A percentile compares a stretch with the other conserved stretches of the same genome.
Conservation (phyloP, 441 rosid genomes). For the Mallotus repandus region DNA sequence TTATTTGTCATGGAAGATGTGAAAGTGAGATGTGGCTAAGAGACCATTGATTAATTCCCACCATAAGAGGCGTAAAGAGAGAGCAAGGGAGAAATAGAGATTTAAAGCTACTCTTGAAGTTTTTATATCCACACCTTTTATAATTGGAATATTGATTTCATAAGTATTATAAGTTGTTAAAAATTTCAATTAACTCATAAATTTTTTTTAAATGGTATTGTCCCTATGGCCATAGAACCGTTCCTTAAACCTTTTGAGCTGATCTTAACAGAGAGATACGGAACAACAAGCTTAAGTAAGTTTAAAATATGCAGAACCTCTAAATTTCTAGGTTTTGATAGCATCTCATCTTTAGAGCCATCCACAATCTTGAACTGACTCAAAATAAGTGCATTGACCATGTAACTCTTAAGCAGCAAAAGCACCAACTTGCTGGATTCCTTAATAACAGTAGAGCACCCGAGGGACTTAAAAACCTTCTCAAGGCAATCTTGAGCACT, state of each 20-base stretch:
- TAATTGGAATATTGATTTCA: no score
- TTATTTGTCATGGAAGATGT: no score
- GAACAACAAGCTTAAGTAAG: slow-evolving; percentile 58
- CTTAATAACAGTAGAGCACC: slow-evolving; percentile 43
- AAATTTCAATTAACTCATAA: no score
- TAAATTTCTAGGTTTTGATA: slow-evolving; percentile 42
- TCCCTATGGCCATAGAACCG: no score
- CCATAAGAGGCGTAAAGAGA: no score
- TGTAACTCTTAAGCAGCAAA: slow-evolving; percentile 42
- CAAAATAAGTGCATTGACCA: slow-evolving; percentile 40
- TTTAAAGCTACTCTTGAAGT: no score
- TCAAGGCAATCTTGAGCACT: slow-evolving; percentile 77
- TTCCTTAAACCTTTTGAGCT: slow-evolving; percentile 44
- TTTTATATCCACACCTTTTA: no score
- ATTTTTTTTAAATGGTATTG: no score
- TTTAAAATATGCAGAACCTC: slow-evolving; percentile 77
- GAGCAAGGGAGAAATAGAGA: no score
- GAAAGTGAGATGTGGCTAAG: no score
- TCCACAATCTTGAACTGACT: slow-evolving; percentile 34
- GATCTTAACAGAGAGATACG: slow-evolving; percentile 49
- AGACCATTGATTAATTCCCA: no score
- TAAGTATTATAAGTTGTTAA: no score
- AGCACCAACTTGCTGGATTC: slow-evolving; percentile 62
- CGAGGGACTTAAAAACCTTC: slow-evolving; percentile 53
- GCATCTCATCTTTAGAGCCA: slow-evolving; percentile 43